Evolutionary conservation across 2,329 filamentous ascomycete genomes (phyloP), one percentile per base, ranked within the genome.

Genomic region (Xylaria sp.): DNA sequence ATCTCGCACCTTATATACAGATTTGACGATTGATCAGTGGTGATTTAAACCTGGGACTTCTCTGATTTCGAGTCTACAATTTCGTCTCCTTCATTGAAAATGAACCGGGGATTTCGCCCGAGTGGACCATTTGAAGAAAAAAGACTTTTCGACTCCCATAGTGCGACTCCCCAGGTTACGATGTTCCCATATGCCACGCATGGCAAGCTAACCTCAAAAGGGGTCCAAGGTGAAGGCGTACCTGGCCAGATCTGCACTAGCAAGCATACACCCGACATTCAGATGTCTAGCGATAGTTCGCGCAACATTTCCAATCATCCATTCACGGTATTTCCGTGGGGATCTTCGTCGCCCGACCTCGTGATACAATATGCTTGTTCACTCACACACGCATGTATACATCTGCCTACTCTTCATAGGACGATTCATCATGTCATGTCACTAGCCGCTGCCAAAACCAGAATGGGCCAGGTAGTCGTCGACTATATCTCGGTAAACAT

Each of bases 381-480:
- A n/a, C 41, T 18, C 34, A 51, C n/a, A 59, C 25, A 12, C 37
- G 44, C 44, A 50, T 62, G 58, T 34, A 50, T 57, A 46, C 65
- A 56, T 28, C 20, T 39, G 13, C n/a, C n/a, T 23, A 34, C 15
- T 3, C n/a, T 58, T 50, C 39, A 5, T 46, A 15, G 44, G 63
- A 55, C 25, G 50, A 56, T 56, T 62, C 44, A 63, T 56, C 57
- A 71, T 64, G 56, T 67, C 37, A 70, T 69, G 66, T 63, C 28
- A 57, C 67, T 60, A 67, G 46, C 66, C 70, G 70, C 66, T 65
- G 67, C 60, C 68, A 66, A 48, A 52, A 67, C n/a, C 37, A 10
- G 41, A 51, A 15, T 15, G 23, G 12, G 8, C 34, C 62, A 51
- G 46, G 34, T 50, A 46, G 41, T 55, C 41, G 55, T 20, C 60